These are phyloP conservation scores for Fusarium liriodendri DNA, from an alignment of 2,329 filamentous ascomycete species.

Conservation along the genomic window DNA sequence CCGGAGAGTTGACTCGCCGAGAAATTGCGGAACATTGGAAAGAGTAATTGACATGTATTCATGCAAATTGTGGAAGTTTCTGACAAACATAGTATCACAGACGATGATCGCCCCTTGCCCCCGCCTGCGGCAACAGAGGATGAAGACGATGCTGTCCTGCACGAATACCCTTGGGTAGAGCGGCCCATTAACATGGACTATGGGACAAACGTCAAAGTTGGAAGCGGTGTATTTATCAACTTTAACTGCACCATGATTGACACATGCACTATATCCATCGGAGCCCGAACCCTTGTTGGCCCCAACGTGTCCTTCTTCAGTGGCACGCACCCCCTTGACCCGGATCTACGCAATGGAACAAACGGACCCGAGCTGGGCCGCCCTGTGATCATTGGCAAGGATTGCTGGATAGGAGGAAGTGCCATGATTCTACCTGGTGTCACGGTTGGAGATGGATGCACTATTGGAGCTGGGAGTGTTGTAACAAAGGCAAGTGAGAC, in stretches of 20 bases:
- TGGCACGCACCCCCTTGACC: slow-evolving; percentile 82
- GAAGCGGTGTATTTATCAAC: slow-evolving; percentile 79
- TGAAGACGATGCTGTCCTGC: slow-evolving; percentile 74
- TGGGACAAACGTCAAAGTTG: slow-evolving; percentile 76
- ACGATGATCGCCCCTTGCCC: slow-evolving; percentile 73
- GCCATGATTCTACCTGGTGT: slow-evolving; percentile 80
- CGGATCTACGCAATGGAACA: slow-evolving; percentile 77
- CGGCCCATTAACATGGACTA: slow-evolving; percentile 80
- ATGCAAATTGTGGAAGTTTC: not conserved
- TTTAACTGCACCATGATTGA: slow-evolving; percentile 81
- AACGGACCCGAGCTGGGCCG: slow-evolving; percentile 80
- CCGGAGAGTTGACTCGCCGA: slow-evolving; percentile 69
- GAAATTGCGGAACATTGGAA: slow-evolving; percentile 75
- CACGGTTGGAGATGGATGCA: slow-evolving; percentile 78
- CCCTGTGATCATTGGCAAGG: slow-evolving; percentile 80
- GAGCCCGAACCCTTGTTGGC: slow-evolving; percentile 80
- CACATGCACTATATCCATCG: slow-evolving; percentile 79
- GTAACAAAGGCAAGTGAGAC: slow-evolving; percentile 72
- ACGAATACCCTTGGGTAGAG: slow-evolving; percentile 75
- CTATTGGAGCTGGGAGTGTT: slow-evolving; percentile 83
- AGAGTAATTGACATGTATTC: slow-evolving; percentile 63
- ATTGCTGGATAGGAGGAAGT: slow-evolving; percentile 84
- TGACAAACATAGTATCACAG: slow-evolving; percentile 64
- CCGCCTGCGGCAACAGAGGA: slow-evolving; percentile 65
- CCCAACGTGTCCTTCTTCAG: slow-evolving; percentile 83